Base-by-base conservation (phyloP, 345 rosid genomes). In the Boechera retrofracta region DNA sequence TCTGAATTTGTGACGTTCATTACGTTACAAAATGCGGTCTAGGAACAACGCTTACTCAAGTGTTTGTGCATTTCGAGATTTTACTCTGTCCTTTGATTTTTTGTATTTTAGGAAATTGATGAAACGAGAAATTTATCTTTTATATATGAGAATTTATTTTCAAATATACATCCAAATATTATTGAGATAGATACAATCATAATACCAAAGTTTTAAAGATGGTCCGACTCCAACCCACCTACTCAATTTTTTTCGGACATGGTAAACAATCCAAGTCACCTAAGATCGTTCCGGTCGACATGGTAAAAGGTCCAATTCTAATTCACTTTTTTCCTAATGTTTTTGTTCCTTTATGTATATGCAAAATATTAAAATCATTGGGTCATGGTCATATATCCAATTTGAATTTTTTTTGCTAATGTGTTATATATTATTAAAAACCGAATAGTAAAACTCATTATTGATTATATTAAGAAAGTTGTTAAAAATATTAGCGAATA, bases 31-130 rank as follows among this genome's bases (percentile, higher is more conserved):
- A 42, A 57, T 57, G 10, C 31, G 18, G 54, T 69, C 64, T 56
- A 69, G 64, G 31, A 56, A n/a, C 63, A 69, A 12, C 29, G 42
- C 35, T 36, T 21, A 51, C 33, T 51, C 35, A 9, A 36, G 28
- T 15, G 52, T 55, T 55, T 55, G 73, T 55, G 48, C 73, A 41
- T 26, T 54, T 54, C 62, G 38, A 69, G 73, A 41, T 49, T 49
- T 53, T 13, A 13, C 9, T 48, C 10, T 38, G 63, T 54, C 3
- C 10, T 69, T 5, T 68, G 2, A 1, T 18, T 29, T 69, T 62
- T 53, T 53, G 12, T 32, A 12, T 32, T 64, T 66, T 47, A 15
- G 18, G 57, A 32, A 66, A 48, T 9, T 48, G 4, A 16, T 32
- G n/a, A 48, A 65, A n/a, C 32, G 0, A 32, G 11, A 10, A 32